Evolutionary conservation across 345 rosid genomes (phyloP).

Genomic region (Cardamine occulta): DNA sequence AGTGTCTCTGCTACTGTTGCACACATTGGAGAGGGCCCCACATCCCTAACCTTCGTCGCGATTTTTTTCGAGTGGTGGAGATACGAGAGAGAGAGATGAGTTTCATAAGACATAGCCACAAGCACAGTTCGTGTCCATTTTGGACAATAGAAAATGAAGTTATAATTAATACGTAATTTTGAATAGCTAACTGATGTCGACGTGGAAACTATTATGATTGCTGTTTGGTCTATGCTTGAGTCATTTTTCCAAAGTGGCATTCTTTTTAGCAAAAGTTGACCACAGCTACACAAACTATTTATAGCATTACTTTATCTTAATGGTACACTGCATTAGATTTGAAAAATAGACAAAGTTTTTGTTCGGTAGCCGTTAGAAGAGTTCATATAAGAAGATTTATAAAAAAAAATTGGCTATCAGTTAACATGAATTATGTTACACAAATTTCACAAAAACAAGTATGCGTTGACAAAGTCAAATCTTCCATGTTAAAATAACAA

Average conservation of each 20-base stretch:
- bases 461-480: slow-evolving; percentile 24
- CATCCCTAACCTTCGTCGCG: slow-evolving; percentile 26
- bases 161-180: slow-evolving; percentile 9
- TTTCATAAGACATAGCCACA: slow-evolving; percentile 29
- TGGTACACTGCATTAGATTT: not conserved
- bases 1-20: slow-evolving; percentile 41
- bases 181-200: slow-evolving; percentile 33
- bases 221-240: slow-evolving; percentile 32
- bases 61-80: not conserved
- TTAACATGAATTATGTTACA: not conserved
- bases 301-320: not conserved
- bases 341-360: not conserved
- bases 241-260: slow-evolving; percentile 37
- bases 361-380: not conserved
- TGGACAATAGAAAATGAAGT: not conserved
- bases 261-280: slow-evolving; percentile 34
- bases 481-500: not conserved
- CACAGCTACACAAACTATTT: slow-evolving; percentile 6
- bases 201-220: slow-evolving; percentile 34
- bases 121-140: slow-evolving; percentile 17
- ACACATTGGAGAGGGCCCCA: slow-evolving; percentile 14
- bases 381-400: not conserved
- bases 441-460: slow-evolving; percentile 10
- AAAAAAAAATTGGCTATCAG: too few relatives aligned
- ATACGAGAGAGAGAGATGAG: not conserved